Evolutionary conservation across 2,329 filamentous ascomycete genomes (phyloP), one percentile per base, ranked within the genome.

Genomic region (Microdochium paspali): DNA sequence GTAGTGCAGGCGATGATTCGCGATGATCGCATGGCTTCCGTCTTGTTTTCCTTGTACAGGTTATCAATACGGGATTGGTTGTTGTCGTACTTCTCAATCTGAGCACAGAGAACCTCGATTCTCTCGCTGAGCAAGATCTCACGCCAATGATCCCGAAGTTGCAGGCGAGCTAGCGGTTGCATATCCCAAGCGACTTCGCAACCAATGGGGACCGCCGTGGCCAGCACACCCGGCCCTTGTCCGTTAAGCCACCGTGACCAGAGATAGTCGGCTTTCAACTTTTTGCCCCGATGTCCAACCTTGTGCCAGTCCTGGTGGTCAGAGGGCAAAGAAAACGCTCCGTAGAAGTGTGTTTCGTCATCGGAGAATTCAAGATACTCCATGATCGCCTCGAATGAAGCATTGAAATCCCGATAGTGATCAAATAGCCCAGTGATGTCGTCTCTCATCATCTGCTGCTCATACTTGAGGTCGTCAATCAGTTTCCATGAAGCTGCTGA

Each of bases 1-100:
- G 85, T 89, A 0, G 85, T 90, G 52, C 82, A 87, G 0, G 73
- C 83, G 40, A 90, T 81, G 12, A 90, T 71, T 1, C 74, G 67
- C 54, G 79, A 84, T 0, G 55, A 58, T n/a, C 63, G 61, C 2
- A 87, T 67, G 0, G 73, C 66, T 0, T 57, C 47, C 1, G 65
- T 61, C 20, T 72, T 67, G 2, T 54, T 64, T 42, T 76, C 66
- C 5, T 62, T 66, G 20, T 70, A 70, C 0, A 80, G 58, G 2
- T 62, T 64, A 1, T 69, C 62, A 1, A 81, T 54, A 4, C 60
- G 58, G 1, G 62, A 54, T 10, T 76, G 68, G 3, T 60, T 59
- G 0, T 60, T 47, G 45, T 79, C 70, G 52, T 72, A 76, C 1
- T 65, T 56, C 3, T 61, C 50, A 0, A 66, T 67, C 0, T 68